Evolutionary conservation across 768 basidiomycete genomes (phyloP), one percentile per base, ranked within the genome.

Genomic region (Boletus sp.): DNA sequence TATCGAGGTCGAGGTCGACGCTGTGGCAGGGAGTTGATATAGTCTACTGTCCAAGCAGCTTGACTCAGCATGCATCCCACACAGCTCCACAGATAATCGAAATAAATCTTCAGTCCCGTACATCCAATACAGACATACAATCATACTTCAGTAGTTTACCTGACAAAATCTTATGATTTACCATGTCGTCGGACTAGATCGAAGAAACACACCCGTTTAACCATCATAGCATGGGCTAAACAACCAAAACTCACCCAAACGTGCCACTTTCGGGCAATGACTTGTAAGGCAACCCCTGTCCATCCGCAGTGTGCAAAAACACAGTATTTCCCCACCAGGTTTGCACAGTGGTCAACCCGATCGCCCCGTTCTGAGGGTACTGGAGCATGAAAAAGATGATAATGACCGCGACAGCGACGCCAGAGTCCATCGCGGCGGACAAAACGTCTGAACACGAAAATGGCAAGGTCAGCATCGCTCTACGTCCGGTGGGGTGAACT

Each of bases 281-380:
- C 45, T 44, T 56, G 44, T 48, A 65, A 6, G 50, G 60, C 29
- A 58, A 29, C 13, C 47, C 55, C 30, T 21, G 17, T 1, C 40
- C 62, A 8, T 65, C 64, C 2, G 65, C 65, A 21, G 65, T 65
- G n/a, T 68, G 63, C 30, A 43, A 4, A 58, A 43, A 68, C 8
- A 71, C 65, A 56, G 72, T 79, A 57, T 89, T 89, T 11, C 88
- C 88, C 87, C 87, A 89, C 88, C 88, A 90, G 3, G 56, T 48
- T 55, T 80, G 79, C 40, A 90, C 65, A 7, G 55, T 83, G 33
- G 73, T 70, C 11, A 63, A 5, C 7, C 84, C 87, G 56, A 89
- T 86, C 11, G 69, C 70, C 4, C 86, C 85, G 51, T 86, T 77
- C 53, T 57, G 57, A 2, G 87, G 87, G 61, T 81, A 88, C 68